Evolutionary conservation across 2,329 filamentous ascomycete genomes (phyloP), one percentile per base, ranked within the genome.

Genomic region (Calonectria pteridis): DNA sequence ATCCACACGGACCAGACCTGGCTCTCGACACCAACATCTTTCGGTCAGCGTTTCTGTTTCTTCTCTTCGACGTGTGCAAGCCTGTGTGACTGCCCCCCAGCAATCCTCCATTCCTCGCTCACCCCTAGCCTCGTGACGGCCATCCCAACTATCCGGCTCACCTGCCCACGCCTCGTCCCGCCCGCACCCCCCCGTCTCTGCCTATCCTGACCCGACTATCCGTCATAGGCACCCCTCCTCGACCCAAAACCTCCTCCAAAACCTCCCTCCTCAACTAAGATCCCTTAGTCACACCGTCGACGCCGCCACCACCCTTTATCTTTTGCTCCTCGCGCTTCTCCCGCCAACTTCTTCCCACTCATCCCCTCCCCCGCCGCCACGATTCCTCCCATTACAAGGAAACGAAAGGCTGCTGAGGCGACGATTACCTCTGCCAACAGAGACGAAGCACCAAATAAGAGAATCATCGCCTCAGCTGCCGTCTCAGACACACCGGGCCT

Each of bases 321-420:
- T 50, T 23, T 33, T 65, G 18, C 18, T 58, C 49, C 28, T 58
- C 58, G 29, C 43, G 23, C 49, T 51, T 37, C 33, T 40, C 31
- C 31, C 43, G 14, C 33, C 40, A 55, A 29, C 63, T 64, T 51
- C 51, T 51, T 59, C 51, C 62, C 53, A 50, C 51, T 35, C 37
- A 53, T 46, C 63, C 29, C 53, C 62, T 53, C 46, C 59, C 70
- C 65, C 70, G 65, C 82, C 86, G 85, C 79, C 89, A 92, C 84
- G 82, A 92, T 92, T 91, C 87, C 90, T 85, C 89, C 89, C 78
- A 85, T 83, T 76, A 90, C 89, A 79, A 87, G 89, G 81, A 92
- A 92, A 85, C 88, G 90, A 84, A 92, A 91, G 86, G 90, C 90
- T 86, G 90, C 90, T 89, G 90, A 92, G 90, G 90, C 89, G 89